phyloP scores from a whole-genome alignment of 2,329 filamentous ascomycete species.

The Aaosphaeria pasadenensis region DNA sequence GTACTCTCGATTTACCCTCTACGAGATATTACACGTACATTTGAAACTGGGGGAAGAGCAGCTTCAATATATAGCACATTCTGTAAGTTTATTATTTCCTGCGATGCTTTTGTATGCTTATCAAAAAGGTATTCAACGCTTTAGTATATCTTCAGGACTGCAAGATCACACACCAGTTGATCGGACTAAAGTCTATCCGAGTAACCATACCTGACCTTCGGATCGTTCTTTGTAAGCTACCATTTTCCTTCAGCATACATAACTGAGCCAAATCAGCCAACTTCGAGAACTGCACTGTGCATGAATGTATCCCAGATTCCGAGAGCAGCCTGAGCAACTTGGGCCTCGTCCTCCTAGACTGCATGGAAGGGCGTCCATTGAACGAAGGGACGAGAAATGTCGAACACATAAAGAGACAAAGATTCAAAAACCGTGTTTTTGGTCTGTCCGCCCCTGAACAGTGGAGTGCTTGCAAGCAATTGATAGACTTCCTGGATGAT shows the following conservation, averaged over 20 bases:
- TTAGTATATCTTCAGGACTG: background rate
- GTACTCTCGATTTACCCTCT: conserved; percentile 7
- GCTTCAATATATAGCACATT: conserved; percentile 6
- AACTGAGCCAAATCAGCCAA: conserved; percentile 2
- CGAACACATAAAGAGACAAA: conserved; percentile 6
- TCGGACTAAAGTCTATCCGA: conserved; percentile 2
- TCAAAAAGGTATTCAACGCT: conserved; percentile 4
- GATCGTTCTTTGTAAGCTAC: conserved; percentile 6
- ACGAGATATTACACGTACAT: conserved; percentile 7
- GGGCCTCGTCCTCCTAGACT: conserved; percentile 11
- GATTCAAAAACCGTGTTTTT: conserved; percentile 9
- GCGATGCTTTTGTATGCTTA: background rate
- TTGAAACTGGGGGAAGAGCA: conserved; percentile 6
- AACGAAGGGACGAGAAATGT: conserved; percentile 1
- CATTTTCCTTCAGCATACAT: no score
- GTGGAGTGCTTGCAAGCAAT: conserved; percentile 12
- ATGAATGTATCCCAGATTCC: background rate
- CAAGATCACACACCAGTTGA: background rate
- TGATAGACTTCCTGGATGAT: conserved; percentile 13
- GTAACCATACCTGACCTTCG: conserved; percentile 4
- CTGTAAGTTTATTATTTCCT: conserved; percentile 4
- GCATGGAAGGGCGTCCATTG: conserved; percentile 9
- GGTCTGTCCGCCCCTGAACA: conserved; percentile 5
- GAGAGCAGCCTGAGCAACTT: conserved; percentile 6
- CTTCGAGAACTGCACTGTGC: conserved; percentile 2